Evolutionary conservation across 2,329 filamentous ascomycete species (phyloP).

Genomic region (Trichoderma sp.): DNA sequence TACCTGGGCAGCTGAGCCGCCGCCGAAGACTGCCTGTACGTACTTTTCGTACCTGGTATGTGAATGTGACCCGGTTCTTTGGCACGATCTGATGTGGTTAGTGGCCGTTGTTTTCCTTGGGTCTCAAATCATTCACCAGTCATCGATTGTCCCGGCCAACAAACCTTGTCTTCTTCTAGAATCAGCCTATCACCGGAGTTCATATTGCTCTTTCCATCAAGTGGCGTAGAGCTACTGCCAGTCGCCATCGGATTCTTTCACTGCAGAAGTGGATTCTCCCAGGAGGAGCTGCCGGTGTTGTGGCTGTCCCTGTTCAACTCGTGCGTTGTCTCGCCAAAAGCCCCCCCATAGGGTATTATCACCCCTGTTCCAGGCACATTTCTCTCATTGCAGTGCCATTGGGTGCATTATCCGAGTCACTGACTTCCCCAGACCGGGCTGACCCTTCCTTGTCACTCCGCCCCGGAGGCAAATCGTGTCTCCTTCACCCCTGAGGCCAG

Average conservation of each 20-base stretch:
- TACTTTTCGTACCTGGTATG: slow-evolving; percentile 7
- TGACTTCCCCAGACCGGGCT: slow-evolving; percentile 13
- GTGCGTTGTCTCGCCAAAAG: slow-evolving; percentile 10
- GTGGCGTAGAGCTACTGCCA: slow-evolving; percentile 2
- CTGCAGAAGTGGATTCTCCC: not conserved
- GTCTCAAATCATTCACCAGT: not conserved
- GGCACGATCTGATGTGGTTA: slow-evolving; percentile 11
- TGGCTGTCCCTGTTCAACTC: slow-evolving; percentile 9
- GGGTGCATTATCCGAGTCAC: slow-evolving; percentile 13
- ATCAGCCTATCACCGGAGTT: not conserved
- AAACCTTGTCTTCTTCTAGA: not conserved
- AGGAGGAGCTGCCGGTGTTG: slow-evolving; percentile 4
- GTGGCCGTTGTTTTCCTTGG: slow-evolving; percentile 2
- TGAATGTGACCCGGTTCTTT: not conserved
- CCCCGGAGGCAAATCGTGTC: slow-evolving; percentile 14
- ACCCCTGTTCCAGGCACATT: slow-evolving; percentile 18
- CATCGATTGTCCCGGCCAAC: not conserved
- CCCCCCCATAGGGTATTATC: slow-evolving; percentile 17
- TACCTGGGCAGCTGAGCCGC: slow-evolving; percentile 8
- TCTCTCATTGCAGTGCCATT: slow-evolving; percentile 10
- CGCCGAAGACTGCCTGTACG: not conserved
- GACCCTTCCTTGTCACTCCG: slow-evolving; percentile 16
- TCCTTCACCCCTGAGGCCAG: slow-evolving; percentile 10
- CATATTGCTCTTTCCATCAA: not conserved
- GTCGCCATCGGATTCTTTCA: not conserved